These are phyloP conservation scores for Cladophialophora chaetospira DNA, from an alignment of 2,329 filamentous ascomycete species.

Conservation along the genomic window DNA sequence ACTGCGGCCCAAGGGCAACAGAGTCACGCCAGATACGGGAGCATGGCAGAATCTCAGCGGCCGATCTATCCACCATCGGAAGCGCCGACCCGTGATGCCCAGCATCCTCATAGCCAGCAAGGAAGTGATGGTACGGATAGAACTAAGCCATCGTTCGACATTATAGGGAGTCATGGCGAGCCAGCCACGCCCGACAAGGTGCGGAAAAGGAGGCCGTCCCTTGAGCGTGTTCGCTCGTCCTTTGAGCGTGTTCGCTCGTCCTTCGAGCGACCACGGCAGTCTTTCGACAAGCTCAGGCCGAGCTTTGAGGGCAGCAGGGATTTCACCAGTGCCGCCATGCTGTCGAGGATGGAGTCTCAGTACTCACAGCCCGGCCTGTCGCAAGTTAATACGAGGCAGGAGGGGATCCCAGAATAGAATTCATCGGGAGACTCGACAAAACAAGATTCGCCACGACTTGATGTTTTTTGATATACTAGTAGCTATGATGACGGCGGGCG, in stretches of 20 bases:
- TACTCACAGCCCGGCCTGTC: slow-evolving; percentile 48
- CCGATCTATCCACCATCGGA: slow-evolving; percentile 93
- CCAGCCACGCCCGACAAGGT: slow-evolving; percentile 56
- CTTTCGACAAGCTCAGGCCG: slow-evolving; percentile 80
- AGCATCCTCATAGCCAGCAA: slow-evolving; percentile 81
- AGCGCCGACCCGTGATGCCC: slow-evolving; percentile 74
- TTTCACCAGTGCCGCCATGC: slow-evolving; percentile 84
- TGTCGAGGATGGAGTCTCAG: slow-evolving; percentile 79
- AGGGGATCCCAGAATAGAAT: slow-evolving; percentile 23
- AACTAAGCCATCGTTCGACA: slow-evolving; percentile 50
- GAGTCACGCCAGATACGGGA: slow-evolving; percentile 40
- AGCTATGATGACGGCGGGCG: slow-evolving; percentile 10
- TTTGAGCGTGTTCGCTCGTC: slow-evolving; percentile 82
- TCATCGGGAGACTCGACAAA: slow-evolving; percentile 10
- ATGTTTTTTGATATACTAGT: slow-evolving; percentile 20
- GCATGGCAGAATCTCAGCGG: slow-evolving; percentile 81
- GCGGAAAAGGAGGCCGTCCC: slow-evolving; percentile 54
- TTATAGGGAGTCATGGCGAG: slow-evolving; percentile 52
- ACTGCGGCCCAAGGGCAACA: slow-evolving; percentile 43
- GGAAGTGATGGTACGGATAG: slow-evolving; percentile 94
- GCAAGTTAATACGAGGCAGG: slow-evolving; percentile 22
- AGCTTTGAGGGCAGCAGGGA: slow-evolving; percentile 88
- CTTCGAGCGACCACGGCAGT: slow-evolving; percentile 83
- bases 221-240: slow-evolving; percentile 75
- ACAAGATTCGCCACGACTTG: slow-evolving; percentile 17